Percentiles rank a stretch among this genome's conserved stretches.
phyloP scores from a whole-genome alignment of 2,329 filamentous ascomycete species.

The Trichoderma citrinoviride region DNA sequence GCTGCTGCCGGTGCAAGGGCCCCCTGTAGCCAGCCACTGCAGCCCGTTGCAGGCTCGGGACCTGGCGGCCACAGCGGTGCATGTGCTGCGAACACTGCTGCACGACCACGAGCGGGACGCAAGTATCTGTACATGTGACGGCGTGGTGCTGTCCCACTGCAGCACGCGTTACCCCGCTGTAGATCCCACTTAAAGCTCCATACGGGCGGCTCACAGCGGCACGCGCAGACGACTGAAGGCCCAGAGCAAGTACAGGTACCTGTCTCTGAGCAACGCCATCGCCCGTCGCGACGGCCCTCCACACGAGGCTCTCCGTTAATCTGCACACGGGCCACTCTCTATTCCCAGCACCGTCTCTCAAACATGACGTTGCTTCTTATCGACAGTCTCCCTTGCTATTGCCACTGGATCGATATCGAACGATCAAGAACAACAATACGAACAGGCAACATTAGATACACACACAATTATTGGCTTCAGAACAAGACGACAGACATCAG shows the following conservation, averaged over 20 bases:
- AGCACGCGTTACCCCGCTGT: constrained; percentile 5
- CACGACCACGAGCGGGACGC: neutral
- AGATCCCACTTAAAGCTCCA: neutral
- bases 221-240: neutral
- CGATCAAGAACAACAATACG: neutral
- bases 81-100: neutral
- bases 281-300: constrained; percentile 6
- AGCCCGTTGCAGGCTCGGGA: neutral
- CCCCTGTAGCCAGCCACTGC: constrained; percentile 15
- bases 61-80: neutral
- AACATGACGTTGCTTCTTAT: neutral
- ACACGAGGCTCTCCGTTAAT: constrained; percentile 8
- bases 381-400: neutral
- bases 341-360: constrained; percentile 14
- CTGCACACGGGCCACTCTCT: constrained; percentile 9
- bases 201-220: too few species aligned
- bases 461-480: neutral
- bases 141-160: neutral
- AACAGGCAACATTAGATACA: too few species aligned
- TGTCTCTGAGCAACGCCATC: neutral
- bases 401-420: neutral
- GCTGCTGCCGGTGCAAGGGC: neutral
- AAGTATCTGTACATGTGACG: neutral
- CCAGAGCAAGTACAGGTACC: too few species aligned
- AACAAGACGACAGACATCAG: neutral